A percentile compares a stretch with the other conserved stretches of the same genome.
These are phyloP conservation scores for Trichopus zeylanicus DNA, from an alignment of 116 monocot genomes.

Conservation along the genomic window DNA sequence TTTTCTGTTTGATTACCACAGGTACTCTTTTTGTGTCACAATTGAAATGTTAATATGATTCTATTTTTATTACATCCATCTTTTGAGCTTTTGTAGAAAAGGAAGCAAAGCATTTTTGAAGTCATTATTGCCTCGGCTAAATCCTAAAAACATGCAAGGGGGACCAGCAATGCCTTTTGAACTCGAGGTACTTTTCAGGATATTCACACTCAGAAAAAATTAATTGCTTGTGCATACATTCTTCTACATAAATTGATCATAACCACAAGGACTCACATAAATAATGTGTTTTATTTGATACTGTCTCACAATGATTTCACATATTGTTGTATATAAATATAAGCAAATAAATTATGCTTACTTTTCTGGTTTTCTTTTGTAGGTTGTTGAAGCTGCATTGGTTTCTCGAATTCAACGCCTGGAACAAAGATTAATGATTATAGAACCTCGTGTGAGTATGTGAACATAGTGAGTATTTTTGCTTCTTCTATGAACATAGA, in stretches of 20 bases:
- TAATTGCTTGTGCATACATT: too few relatives aligned
- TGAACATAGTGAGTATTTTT: constrained; percentile 21
- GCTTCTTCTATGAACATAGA: constrained; percentile 3
- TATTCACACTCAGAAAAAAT: too few relatives aligned
- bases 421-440: constrained; percentile 66
- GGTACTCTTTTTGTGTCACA: constrained; percentile 26
- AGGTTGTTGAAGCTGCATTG: constrained; percentile 96
- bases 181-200: constrained; percentile 55
- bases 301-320: too few relatives aligned
- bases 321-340: too few relatives aligned
- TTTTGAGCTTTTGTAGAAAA: constrained; percentile 38
- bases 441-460: constrained; percentile 92
- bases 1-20: constrained; percentile 77
- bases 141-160: constrained; percentile 47
- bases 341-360: too few relatives aligned
- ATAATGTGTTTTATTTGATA: too few relatives aligned
- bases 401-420: constrained; percentile 86
- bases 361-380: background rate
- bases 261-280: too few relatives aligned
- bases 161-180: constrained; percentile 86
- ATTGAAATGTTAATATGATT: background rate
- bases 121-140: constrained; percentile 69
- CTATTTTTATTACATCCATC: background rate
- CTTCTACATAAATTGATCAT: too few relatives aligned
- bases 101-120: constrained; percentile 83